A percentile compares a stretch with the other conserved stretches of the same genome.
These are phyloP conservation scores for Tetrapisispora nanseiensis DNA, from an alignment of 805 yeast genomes.

Conservation along the genomic window DNA sequence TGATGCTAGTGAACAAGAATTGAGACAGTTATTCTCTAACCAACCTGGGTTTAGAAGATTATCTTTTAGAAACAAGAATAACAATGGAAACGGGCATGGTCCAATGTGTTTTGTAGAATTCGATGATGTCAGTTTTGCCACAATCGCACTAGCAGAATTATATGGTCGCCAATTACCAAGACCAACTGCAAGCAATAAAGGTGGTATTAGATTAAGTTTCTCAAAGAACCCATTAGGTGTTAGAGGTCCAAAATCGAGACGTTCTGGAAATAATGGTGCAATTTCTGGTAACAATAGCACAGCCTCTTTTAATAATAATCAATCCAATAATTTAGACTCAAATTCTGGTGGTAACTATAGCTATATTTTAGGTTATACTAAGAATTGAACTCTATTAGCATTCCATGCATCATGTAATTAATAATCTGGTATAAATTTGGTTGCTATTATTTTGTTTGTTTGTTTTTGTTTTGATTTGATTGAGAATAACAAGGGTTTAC, in stretches of 20 bases:
- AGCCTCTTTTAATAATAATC: conserved; percentile 14
- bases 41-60: conserved; percentile 89
- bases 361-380: conserved; percentile 13
- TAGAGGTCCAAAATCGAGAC: conserved; percentile 47
- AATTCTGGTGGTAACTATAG: conserved; percentile 9
- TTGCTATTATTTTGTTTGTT: too few relatives aligned
- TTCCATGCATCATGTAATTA: neutral
- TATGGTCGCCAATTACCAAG: conserved; percentile 89
- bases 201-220: conserved; percentile 89
- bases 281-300: conserved; percentile 7
- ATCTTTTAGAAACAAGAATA: conserved; percentile 73
- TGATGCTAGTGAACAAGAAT: conserved; percentile 89
- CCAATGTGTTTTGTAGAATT: conserved; percentile 99
- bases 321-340: neutral
- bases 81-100: conserved; percentile 54
- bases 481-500: neutral
- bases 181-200: conserved; percentile 51
- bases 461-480: too few relatives aligned
- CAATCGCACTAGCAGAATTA: conserved; percentile 84
- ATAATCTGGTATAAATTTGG: neutral
- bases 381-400: neutral
- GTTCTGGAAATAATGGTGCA: conserved; percentile 23
- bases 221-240: conserved; percentile 97
- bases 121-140: conserved; percentile 90
- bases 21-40: conserved; percentile 74